Evolutionary conservation across 2,329 filamentous ascomycete genomes (phyloP).

Genomic region (Neonectria sp.): DNA sequence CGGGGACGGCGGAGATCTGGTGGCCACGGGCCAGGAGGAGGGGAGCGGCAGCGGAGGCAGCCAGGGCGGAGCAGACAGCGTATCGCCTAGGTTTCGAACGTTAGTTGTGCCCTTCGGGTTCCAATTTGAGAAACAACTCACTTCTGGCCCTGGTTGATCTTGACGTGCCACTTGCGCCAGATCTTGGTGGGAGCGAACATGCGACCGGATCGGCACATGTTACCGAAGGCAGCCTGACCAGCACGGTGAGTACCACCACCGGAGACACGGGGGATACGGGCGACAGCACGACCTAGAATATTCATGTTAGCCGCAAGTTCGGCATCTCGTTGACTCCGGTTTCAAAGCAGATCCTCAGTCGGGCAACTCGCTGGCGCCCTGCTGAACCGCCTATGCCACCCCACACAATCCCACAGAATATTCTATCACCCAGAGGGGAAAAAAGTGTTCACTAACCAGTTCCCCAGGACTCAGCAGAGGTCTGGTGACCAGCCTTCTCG

Average conservation of each 20-base stretch:
- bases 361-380: not conserved
- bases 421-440: constrained; percentile 28
- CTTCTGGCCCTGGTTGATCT: constrained; percentile 99
- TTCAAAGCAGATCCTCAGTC: constrained; percentile 9
- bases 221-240: constrained; percentile 99
- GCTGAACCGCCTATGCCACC: constrained; percentile 15
- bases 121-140: constrained; percentile 60
- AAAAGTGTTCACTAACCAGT: constrained; percentile 79
- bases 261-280: constrained; percentile 99
- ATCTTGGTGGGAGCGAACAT: constrained; percentile 99
- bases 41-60: constrained; percentile 94
- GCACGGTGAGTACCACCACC: constrained; percentile 99
- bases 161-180: constrained; percentile 99
- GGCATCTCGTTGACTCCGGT: constrained; percentile 5
- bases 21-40: constrained; percentile 98
- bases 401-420: constrained; percentile 36
- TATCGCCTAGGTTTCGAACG: constrained; percentile 78
- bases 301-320: constrained; percentile 42
- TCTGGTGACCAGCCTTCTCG: constrained; percentile 99
- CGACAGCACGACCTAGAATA: constrained; percentile 90
- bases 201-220: constrained; percentile 99
- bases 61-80: constrained; percentile 96
- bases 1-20: constrained; percentile 91
- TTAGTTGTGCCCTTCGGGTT: constrained; percentile 35
- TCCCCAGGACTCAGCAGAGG: constrained; percentile 99